Base-by-base conservation (phyloP, 768 basidiomycete genomes). In the Chlorophyllum brunneum region DNA sequence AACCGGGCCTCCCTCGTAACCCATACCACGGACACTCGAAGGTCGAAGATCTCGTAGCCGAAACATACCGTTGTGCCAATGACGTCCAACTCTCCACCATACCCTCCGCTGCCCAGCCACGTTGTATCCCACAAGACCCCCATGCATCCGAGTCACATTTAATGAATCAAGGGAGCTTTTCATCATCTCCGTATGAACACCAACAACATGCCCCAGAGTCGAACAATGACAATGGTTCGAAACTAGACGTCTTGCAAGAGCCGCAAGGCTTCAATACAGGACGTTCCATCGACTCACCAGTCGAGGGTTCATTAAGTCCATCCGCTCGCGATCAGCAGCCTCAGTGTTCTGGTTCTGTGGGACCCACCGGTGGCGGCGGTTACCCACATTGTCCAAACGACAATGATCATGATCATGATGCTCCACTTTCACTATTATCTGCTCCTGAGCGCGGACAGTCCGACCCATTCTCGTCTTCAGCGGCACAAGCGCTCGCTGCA, bases 1-100 rank as follows among this genome's bases (percentile, higher is more conserved):
- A 85, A 46, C 92, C 92, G 15, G 94, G 94, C 22, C 72, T 87
- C 29, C 78, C 86, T 2, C 79, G 93, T 15, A 75, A 79, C 10
- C 74, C 85, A 55, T 98, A 95, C 63, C 73, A 74, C 37, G 83
- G 82, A 1, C 87, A 86, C 48, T 66, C 76, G 40, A 82, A 75
- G 57, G 85, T 85, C 0, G 79, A 83, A 41, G 67, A 72, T 33
- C 69, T 87, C 8, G 76, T 87, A 8, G 70, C 71, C 3, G 88
- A 93, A 58, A 85, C 87, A 4, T 68, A 79, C 49, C 77, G 69
- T 24, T 66, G 71, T n/a, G 70, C 87, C 27, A 69, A 66, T 47
- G 79, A 81, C 56, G 78, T 88, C 33, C 57, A 61, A 5, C 70
- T 85, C 48, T 72, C 76, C 3, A 64, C 70, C 2, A 64, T 69